These are phyloP conservation scores for Fusarium praegraminearum DNA, from an alignment of 2,329 filamentous ascomycete genomes.

Conservation along the genomic window DNA sequence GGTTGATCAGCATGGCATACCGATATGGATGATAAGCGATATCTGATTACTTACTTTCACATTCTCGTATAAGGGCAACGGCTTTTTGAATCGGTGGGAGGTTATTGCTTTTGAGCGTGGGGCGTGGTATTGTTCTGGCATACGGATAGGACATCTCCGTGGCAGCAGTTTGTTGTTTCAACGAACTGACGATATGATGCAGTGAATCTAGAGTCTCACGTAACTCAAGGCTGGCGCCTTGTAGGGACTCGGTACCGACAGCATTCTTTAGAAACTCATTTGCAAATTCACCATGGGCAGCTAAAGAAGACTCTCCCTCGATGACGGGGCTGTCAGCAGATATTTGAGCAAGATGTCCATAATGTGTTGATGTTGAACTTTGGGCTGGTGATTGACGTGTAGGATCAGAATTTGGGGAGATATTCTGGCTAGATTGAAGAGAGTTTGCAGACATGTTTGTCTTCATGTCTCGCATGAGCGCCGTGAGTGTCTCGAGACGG, in stretches of 20 bases:
- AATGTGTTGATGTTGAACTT: slow-evolving; percentile 34
- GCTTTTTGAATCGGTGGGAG: slow-evolving; percentile 44
- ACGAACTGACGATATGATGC: slow-evolving; percentile 45
- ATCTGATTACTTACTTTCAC: slow-evolving; percentile 33
- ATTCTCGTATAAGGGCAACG: slow-evolving; percentile 38
- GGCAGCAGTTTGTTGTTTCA: slow-evolving; percentile 44
- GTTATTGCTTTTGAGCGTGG: slow-evolving; percentile 33
- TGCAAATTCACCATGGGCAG: slow-evolving; percentile 61
- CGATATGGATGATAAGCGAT: background rate
- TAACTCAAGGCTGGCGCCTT: slow-evolving; percentile 50
- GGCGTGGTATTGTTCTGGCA: slow-evolving; percentile 39
- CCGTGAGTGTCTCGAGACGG: slow-evolving; percentile 52
- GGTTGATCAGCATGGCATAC: slow-evolving; percentile 1
- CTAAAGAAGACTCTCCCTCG: slow-evolving; percentile 60
- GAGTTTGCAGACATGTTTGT: slow-evolving; percentile 36
- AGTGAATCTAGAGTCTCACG: slow-evolving; percentile 53
- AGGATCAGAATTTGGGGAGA: slow-evolving; percentile 29
- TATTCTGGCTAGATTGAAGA: slow-evolving; percentile 22
- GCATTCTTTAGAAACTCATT: slow-evolving; percentile 58
- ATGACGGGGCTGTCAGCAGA: slow-evolving; percentile 51
- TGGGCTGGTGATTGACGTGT: slow-evolving; percentile 31
- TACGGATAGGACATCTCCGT: slow-evolving; percentile 44
- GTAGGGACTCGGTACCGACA: slow-evolving; percentile 48
- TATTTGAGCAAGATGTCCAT: slow-evolving; percentile 32
- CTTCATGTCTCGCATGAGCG: slow-evolving; percentile 52